phyloP scores from a whole-genome alignment of 306 rosid genomes.

The Gleditsia sinensis region DNA sequence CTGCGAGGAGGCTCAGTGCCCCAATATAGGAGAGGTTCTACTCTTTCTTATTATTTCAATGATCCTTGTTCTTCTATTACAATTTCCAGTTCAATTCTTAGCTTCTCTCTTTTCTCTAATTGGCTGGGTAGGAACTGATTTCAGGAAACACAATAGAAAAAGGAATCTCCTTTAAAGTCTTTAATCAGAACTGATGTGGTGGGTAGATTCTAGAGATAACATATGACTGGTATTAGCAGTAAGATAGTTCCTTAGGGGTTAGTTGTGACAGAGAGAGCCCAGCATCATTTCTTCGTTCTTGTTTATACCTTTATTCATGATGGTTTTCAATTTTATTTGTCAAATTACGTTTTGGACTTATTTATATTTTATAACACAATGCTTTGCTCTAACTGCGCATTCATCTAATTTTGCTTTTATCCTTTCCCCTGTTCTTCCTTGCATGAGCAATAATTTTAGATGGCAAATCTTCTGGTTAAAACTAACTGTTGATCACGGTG shows the following conservation, averaged over 20 bases:
- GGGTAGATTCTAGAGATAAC: neutral
- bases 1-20: slow-evolving; percentile 94
- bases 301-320: slow-evolving; percentile 2
- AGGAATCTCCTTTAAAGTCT: neutral
- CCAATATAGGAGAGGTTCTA: slow-evolving; percentile 85
- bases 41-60: slow-evolving; percentile 4
- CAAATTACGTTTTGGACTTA: neutral
- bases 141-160: neutral
- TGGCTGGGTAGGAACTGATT: neutral
- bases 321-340: neutral
- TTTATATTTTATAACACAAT: neutral
- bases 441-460: neutral
- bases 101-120: slow-evolving; percentile 7
- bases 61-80: neutral
- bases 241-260: neutral
- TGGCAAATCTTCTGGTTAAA: neutral
- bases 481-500: neutral
- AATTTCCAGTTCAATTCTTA: neutral
- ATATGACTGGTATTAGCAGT: neutral
- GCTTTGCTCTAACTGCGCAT: neutral
- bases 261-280: neutral
- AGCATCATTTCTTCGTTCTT: neutral
- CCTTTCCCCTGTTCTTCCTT: neutral
- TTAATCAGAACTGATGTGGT: neutral
- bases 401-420: neutral